phyloP scores from a whole-genome alignment of 192 early-diverging fungal genomes.

The Mortierella alpina region DNA sequence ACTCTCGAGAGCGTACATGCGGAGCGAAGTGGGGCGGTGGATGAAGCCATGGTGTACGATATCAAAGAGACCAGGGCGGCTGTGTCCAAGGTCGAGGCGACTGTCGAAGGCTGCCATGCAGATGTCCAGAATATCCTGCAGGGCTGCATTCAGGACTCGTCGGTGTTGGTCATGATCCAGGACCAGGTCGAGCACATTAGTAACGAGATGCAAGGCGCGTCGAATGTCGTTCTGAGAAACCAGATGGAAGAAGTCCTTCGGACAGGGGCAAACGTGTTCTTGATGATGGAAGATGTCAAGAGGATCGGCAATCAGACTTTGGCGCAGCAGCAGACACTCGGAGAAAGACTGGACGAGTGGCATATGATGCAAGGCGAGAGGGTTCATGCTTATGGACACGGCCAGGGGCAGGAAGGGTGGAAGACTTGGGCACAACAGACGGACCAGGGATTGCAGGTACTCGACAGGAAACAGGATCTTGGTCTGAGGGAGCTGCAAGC shows the following conservation, averaged over 20 bases:
- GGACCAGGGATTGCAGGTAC: not conserved
- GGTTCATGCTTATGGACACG: not conserved
- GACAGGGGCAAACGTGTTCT: not conserved
- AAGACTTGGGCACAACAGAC: not conserved
- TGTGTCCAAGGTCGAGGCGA: not conserved
- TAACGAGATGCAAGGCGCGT: not conserved
- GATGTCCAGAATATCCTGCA: slow-evolving; percentile 4
- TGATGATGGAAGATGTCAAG: slow-evolving; percentile 14
- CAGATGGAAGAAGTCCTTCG: slow-evolving; percentile 2
- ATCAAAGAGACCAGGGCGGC: not conserved
- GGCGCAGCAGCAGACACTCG: not conserved
- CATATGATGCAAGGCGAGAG: slow-evolving; percentile 9
- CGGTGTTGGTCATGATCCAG: not conserved
- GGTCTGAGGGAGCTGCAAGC: not conserved
- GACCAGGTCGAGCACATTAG: not conserved
- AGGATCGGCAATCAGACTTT: slow-evolving; percentile 1
- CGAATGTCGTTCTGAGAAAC: not conserved
- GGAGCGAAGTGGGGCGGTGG: not conserved
- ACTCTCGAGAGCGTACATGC: slow-evolving; percentile 15
- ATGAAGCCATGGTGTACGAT: not conserved
- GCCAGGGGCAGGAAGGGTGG: slow-evolving; percentile 8
- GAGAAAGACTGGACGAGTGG: slow-evolving; percentile 6
- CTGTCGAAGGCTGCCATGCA: not conserved
- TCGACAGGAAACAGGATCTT: slow-evolving; percentile 8
- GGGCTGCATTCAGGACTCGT: slow-evolving; percentile 17